Percentiles rank a stretch among this genome's conserved stretches.
Conservation (phyloP, 176 grass and related monocot species). For the Puya raimondii region DNA sequence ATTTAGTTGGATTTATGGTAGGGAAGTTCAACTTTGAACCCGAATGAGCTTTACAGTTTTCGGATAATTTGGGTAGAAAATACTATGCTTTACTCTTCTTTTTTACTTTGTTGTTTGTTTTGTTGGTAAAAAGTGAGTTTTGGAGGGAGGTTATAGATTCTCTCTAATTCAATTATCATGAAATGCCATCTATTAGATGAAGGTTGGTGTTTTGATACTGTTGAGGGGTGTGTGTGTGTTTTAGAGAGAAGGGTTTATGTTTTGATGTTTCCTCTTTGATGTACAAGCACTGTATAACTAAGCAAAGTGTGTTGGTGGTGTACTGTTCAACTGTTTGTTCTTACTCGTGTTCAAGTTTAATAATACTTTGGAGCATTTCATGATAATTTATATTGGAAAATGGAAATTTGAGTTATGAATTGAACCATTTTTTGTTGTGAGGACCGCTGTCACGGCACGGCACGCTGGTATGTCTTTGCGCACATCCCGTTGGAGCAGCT, state of each 20-base stretch:
- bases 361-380: background rate
- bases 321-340: conserved; percentile 21
- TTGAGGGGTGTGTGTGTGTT: conserved; percentile 24
- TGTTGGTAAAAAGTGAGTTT: conserved; percentile 21
- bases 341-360: conserved; percentile 7
- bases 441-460: too few species aligned
- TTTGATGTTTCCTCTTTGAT: conserved; percentile 29
- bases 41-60: too few species aligned
- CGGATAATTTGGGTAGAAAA: background rate
- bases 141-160: background rate
- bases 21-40: conserved; percentile 67
- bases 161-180: too few species aligned
- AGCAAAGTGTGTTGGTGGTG: conserved; percentile 40
- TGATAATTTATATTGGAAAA: too few species aligned
- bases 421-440: too few species aligned
- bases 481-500: too few species aligned
- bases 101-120: background rate
- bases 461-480: too few species aligned
- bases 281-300: conserved; percentile 35
- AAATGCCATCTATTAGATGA: too few species aligned
- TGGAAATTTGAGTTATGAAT: too few species aligned
- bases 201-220: background rate
- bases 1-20: conserved; percentile 81
- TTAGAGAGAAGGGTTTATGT: conserved; percentile 17
- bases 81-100: conserved; percentile 6